Evolutionary conservation across 257 asterid genomes (phyloP).

Genomic region (Solanum ossicruentum): DNA sequence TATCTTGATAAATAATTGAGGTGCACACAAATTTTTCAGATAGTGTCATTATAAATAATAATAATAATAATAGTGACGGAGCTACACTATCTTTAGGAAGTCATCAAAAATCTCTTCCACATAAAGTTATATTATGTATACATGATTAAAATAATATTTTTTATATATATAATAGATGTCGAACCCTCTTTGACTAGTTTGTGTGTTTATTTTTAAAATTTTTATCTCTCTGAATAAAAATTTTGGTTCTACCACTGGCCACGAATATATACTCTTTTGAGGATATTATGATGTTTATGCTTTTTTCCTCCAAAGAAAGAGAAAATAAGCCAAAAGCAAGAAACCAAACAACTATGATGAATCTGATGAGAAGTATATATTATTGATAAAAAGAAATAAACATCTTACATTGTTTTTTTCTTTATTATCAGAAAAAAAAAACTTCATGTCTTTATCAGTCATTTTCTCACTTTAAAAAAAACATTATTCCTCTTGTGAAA

Average conservation of each 20-base stretch:
- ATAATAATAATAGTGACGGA: neutral
- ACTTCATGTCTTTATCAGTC: conserved; percentile 39
- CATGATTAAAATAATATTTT: too few relatives aligned
- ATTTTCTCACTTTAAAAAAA: conserved; percentile 9
- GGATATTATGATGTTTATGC: neutral
- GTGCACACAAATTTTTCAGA: neutral
- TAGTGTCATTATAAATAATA: fast-evolving
- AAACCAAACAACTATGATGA: neutral
- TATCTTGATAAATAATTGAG: neutral
- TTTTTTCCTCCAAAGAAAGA: neutral
- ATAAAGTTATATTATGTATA: too few relatives aligned
- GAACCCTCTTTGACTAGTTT: too few relatives aligned
- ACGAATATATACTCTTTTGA: neutral
- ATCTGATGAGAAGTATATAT: neutral
- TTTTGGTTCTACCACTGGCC: too few relatives aligned
- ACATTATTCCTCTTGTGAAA: conserved; percentile 4
- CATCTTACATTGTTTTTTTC: conserved; percentile 1
- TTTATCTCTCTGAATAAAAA: too few relatives aligned
- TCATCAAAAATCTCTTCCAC: too few relatives aligned
- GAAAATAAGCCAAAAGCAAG: conserved; percentile 2
- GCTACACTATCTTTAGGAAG: neutral
- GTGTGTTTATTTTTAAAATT: too few relatives aligned
- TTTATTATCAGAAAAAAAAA: neutral
- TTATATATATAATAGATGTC: too few relatives aligned
- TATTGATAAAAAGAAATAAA: neutral